Base-by-base conservation (phyloP, 2,329 filamentous ascomycete genomes). In the Teratosphaeria epicoccoides region DNA sequence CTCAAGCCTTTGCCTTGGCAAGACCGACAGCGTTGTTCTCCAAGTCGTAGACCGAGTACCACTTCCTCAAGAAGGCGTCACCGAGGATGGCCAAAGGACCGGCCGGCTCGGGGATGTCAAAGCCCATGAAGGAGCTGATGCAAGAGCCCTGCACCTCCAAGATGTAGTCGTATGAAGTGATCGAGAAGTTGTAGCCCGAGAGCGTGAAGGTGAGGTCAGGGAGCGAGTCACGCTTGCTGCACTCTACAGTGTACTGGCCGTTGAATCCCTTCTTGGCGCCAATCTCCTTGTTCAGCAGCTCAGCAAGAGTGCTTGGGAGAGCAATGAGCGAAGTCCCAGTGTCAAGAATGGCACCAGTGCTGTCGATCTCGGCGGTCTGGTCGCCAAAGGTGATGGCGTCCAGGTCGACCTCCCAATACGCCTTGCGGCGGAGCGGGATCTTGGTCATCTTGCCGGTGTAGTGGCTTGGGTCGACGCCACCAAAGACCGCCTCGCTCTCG, bases 351-450 rank as follows among this genome's bases (percentile, higher is more conserved):
- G 89, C 88, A 74, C 93, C 94, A 53, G 89, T 96, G 78, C 88
- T 82, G 59, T 97, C 91, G 59, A 97, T 83, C 71, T 95, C 86
- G 55, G 90, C 90, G 60, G 82, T 84, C 67, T 87, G 81, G 49
- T 90, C 80, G 63, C 93, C 94, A 59, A 96, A 88, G 51, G 85
- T 83, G 73, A 98, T 93, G 58, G 88, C 79, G 66, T 97, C 85
- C 56, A 98, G 83, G 66, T 97, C 90, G 51, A 98, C 91, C 80
- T 98, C 93, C 93, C 93, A 98, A 81, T 98, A 98, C 47, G 93
- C 93, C 85, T 97, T 97, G 70, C 93, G 88, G 71, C 93, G 88
- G 62, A 98, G 82, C 51, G 93, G 93, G 61, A 98, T 88, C 71
- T 89, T 94, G 69, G 84, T 87, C 65, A 98, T 80, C 72, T 97